Percentiles rank a stretch among this genome's conserved stretches.
These are phyloP conservation scores for Taphrina populina DNA, from an alignment of 1,139 yeast genomes.

Conservation along the genomic window DNA sequence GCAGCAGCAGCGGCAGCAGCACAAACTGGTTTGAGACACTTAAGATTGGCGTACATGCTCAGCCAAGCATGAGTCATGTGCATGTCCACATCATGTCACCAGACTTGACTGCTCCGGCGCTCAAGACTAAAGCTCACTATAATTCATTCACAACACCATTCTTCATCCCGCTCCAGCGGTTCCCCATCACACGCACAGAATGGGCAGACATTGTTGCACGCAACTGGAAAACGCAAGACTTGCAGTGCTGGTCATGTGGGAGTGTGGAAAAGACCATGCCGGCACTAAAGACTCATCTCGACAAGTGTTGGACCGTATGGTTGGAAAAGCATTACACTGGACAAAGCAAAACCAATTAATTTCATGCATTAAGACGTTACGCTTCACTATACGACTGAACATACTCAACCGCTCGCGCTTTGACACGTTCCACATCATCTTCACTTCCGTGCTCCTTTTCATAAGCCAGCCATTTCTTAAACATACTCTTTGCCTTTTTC, in stretches of 20 bases:
- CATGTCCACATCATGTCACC: slow-evolving; percentile 71
- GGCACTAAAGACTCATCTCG: slow-evolving; percentile 1
- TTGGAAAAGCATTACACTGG: background rate
- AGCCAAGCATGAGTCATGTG: slow-evolving; percentile 66
- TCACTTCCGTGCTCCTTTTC: slow-evolving; percentile 66
- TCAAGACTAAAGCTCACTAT: slow-evolving; percentile 68
- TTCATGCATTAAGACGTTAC: too few species aligned
- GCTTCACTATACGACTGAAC: slow-evolving; percentile 45
- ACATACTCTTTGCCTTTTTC: slow-evolving; percentile 93
- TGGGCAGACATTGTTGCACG: background rate
- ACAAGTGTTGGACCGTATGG: slow-evolving; percentile 7
- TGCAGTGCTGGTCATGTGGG: slow-evolving; percentile 3
- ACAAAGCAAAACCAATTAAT: background rate
- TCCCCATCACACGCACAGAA: slow-evolving; percentile 1
- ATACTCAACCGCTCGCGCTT: slow-evolving; percentile 85
- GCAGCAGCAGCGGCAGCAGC: slow-evolving; percentile 34
- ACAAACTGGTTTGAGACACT: slow-evolving; percentile 45
- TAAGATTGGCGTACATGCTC: slow-evolving; percentile 66
- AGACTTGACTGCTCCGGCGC: slow-evolving; percentile 56
- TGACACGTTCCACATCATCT: slow-evolving; percentile 76
- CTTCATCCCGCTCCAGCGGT: slow-evolving; percentile 56
- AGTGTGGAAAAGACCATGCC: background rate
- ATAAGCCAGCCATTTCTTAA: slow-evolving; percentile 70
- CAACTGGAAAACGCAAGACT: slow-evolving; percentile 3
- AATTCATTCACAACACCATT: slow-evolving; percentile 67